Base-by-base conservation (phyloP, 2,329 filamentous ascomycete genomes). In the Lomentospora prolificans region DNA sequence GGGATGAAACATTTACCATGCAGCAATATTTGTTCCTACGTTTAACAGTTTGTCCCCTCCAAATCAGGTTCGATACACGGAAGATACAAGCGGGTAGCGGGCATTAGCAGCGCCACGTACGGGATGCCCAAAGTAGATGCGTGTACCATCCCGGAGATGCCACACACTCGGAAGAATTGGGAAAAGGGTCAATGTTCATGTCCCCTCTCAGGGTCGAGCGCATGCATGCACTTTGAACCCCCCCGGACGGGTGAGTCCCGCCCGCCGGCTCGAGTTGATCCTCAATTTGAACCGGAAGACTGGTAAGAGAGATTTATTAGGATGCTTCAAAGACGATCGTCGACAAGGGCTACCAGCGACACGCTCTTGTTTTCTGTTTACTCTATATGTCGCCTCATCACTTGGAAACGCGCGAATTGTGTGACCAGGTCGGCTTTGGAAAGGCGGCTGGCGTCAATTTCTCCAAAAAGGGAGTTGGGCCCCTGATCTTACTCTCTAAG, bases 1-100 rank as follows among this genome's bases (percentile, higher is more conserved):
- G 44, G 8, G 44, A 48, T 48, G 44, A 48, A 48, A 48, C 44
- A 48, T 48, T 48, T 48, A 48, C 44, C 44, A 33, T 48, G 44
- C 44, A 48, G 44, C 44, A 48, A 12, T 22, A 48, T 48, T 48
- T 25, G 44, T 48, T 48, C 44, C 44, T 48, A 48, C 44, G 24
- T 48, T 9, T 48, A 22, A 2, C 19, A 10, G 5, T 12, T 10
- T 25, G 17, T 25, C 44, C 44, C 24, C 22, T 25, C 36, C 7
- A 41, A 5, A 17, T 41, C 36, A 9, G 4, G 8, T 8, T 10
- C 44, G 17, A 7, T 27, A 3, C 22, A 48, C 24, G 24, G 17
- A 27, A 48, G 4, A 9, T 25, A 5, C 5, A 46, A 46, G 4
- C n/a, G 9, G 10, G 10, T 19, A 46, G 12, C 22, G 19, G 19